Conservation (phyloP, 2,329 filamentous ascomycete species). For the Botrytis byssoidea region DNA sequence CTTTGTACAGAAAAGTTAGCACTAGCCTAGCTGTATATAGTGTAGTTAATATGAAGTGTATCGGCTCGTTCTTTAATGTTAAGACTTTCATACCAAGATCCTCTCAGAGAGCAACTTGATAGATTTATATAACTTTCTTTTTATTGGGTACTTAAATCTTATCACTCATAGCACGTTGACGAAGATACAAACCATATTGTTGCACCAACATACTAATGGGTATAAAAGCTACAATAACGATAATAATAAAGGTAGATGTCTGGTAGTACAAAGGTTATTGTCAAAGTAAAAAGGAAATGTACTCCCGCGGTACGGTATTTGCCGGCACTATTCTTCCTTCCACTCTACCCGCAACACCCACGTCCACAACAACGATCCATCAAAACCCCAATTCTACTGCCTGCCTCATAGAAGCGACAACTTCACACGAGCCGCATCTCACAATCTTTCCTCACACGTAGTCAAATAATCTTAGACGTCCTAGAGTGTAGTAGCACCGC, state of each 20-base stretch:
- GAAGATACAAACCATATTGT: too few species aligned
- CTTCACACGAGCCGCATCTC: not conserved
- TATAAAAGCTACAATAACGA: not conserved
- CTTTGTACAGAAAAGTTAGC: not conserved
- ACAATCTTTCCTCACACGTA: not conserved
- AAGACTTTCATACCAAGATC: not conserved
- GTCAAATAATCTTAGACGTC: too few species aligned
- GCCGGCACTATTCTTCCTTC: not conserved
- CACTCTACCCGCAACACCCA: not conserved
- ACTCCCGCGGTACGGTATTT: not conserved
- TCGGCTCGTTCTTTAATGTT: not conserved
- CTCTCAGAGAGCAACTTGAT: not conserved
- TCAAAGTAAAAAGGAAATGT: not conserved
- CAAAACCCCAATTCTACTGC: too few species aligned
- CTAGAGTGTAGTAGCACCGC: not conserved
- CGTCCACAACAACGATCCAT: not conserved
- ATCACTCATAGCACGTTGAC: not conserved
- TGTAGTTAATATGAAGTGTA: not conserved
- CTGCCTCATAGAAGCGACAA: not conserved
- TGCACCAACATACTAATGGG: not conserved
- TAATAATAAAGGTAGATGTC: not conserved
- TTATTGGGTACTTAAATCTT: not conserved
- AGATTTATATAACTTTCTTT: not conserved
- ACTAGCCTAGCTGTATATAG: not conserved
- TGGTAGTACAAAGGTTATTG: not conserved